phyloP scores from a whole-genome alignment of 345 rosid species.

The Pelargonium nanum region DNA sequence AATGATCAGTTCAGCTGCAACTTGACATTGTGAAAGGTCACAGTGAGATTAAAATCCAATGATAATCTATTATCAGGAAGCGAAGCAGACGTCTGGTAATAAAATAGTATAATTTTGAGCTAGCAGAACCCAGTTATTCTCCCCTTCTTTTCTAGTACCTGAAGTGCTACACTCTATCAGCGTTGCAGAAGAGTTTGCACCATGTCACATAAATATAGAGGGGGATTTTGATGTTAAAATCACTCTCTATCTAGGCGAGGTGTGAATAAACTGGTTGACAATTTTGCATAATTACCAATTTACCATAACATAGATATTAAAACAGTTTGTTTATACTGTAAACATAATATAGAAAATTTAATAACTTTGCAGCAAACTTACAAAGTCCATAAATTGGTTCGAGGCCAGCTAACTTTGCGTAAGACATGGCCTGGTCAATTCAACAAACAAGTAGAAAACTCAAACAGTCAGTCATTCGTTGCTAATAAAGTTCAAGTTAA shows the following conservation, averaged over 20 bases:
- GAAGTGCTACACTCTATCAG: neutral
- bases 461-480: neutral
- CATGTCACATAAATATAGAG: neutral
- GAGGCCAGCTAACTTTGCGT: slow-evolving; percentile 96
- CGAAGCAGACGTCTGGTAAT: neutral
- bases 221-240: too few species aligned
- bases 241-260: too few species aligned
- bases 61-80: neutral
- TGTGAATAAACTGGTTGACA: too few species aligned
- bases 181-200: neutral
- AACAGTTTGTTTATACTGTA: neutral
- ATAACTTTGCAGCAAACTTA: slow-evolving; percentile 34
- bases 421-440: slow-evolving; percentile 88
- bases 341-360: neutral
- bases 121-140: neutral
- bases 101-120: neutral
- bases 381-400: slow-evolving; percentile 85
- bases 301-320: too few species aligned
- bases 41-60: too few species aligned
- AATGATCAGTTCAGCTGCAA: neutral
- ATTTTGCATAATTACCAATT: too few species aligned
- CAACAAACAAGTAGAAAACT: slow-evolving; percentile 16
- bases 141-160: neutral
- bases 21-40: neutral
- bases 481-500: neutral